A percentile compares a stretch with the other conserved stretches of the same genome.
These are phyloP conservation scores for Cryptococcus maquisensis DNA, from an alignment of 1,284 basidiomycete genomes.

Conservation along the genomic window DNA sequence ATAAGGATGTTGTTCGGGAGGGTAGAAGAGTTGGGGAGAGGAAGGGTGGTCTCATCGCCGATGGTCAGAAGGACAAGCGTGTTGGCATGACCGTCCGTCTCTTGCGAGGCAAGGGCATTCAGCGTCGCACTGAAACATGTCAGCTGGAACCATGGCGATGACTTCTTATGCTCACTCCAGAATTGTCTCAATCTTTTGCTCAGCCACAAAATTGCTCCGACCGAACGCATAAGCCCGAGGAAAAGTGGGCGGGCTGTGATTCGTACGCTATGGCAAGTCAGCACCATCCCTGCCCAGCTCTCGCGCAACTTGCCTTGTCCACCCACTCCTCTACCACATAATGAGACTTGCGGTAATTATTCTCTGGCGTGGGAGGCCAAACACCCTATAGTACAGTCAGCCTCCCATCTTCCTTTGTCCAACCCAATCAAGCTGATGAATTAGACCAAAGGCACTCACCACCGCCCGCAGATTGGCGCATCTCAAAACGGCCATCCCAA, in stretches of 20 bases:
- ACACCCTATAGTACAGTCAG: slow-evolving; percentile 53
- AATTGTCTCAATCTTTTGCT: slow-evolving; percentile 63
- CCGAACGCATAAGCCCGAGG: slow-evolving; percentile 57
- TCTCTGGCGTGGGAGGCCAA: slow-evolving; percentile 74
- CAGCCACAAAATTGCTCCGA: slow-evolving; percentile 66
- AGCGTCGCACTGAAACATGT: slow-evolving; percentile 57
- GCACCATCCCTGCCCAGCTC: not conserved
- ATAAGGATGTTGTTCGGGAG: slow-evolving; percentile 69
- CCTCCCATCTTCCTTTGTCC: not conserved
- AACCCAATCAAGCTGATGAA: not conserved
- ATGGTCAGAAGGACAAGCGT: slow-evolving; percentile 70
- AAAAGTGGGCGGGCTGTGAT: slow-evolving; percentile 38
- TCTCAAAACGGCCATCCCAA: slow-evolving; percentile 72
- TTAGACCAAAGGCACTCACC: slow-evolving; percentile 17
- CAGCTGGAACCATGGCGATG: not conserved
- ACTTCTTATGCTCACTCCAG: slow-evolving; percentile 54
- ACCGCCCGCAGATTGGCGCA: slow-evolving; percentile 68
- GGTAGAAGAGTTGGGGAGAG: slow-evolving; percentile 39
- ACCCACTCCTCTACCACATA: slow-evolving; percentile 71
- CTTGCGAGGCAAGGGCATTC: slow-evolving; percentile 66
- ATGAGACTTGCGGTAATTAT: slow-evolving; percentile 78
- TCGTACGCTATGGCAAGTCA: slow-evolving; percentile 30
- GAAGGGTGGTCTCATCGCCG: slow-evolving; percentile 49
- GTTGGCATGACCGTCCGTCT: slow-evolving; percentile 68
- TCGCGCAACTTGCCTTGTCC: slow-evolving; percentile 60